phyloP scores from a whole-genome alignment of 2,329 filamentous ascomycete genomes.

The Beauveria brongniartii region DNA sequence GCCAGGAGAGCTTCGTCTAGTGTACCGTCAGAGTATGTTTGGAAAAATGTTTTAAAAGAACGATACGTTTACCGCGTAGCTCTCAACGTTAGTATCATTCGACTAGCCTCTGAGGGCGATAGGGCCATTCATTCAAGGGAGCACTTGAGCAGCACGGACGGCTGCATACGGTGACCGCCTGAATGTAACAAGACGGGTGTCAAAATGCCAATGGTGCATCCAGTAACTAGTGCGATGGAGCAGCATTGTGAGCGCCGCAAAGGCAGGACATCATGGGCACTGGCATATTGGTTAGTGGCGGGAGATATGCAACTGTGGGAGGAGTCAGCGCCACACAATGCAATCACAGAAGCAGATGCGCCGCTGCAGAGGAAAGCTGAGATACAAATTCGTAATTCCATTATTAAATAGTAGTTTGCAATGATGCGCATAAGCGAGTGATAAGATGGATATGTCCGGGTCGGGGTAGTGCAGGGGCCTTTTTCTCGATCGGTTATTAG shows the following conservation, averaged over 20 bases:
- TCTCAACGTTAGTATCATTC: too few species aligned
- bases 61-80: too few species aligned
- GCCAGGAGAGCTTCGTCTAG: too few species aligned
- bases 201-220: not conserved
- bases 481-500: too few species aligned
- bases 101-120: too few species aligned
- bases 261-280: not conserved
- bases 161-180: not conserved
- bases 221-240: not conserved
- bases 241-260: not conserved
- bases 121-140: too few species aligned
- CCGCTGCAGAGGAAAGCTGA: not conserved
- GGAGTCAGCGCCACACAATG: not conserved
- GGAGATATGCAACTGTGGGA: not conserved
- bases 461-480: not conserved
- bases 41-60: too few species aligned
- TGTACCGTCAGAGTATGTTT: too few species aligned
- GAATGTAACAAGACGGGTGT: not conserved
- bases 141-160: not conserved
- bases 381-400: not conserved
- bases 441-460: not conserved
- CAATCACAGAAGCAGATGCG: not conserved
- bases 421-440: too few species aligned
- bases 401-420: too few species aligned
- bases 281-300: not conserved